Base-by-base conservation (phyloP, 2,329 filamentous ascomycete species). In the Cytospora mali region DNA sequence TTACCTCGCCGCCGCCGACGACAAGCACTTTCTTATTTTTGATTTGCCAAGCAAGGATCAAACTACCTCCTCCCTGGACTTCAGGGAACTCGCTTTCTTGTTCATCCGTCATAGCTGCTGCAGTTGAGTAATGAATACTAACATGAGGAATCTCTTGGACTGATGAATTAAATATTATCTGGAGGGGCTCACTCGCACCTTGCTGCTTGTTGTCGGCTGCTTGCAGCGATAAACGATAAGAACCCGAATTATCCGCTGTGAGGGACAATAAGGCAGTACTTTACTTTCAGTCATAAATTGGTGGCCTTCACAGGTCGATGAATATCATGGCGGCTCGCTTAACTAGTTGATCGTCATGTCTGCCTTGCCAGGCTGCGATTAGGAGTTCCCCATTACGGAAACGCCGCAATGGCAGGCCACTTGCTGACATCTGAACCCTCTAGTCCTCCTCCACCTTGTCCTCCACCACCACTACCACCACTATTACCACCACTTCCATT, bases 41-140 rank as follows among this genome's bases (percentile, higher is more conserved):
- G 71, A 97, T 88, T 79, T 98, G 95, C 93, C 94, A 99, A 73
- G 95, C 95, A 58, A 99, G 81, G 67, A 99, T 95, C 68, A 99
- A 80, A 66, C 94, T 98, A 64, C 93, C 95, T 57, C 94, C 94
- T 62, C 92, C 91, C 76, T 97, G 88, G 29, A 98, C 86, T 67
- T 89, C 82, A 62, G 93, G 92, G 72, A 91, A 97, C 56, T 84
- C 74, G 56, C 75, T 57, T 18, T 60, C 39, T 25, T 49, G 48
- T 54, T 60, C 60, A 28, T 13, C 52, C 14, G 58, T 46, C 48
- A 56, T 53, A 31, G 11, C n/a, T 33, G 31, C 16, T 51, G 23
- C 49, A 16, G 23, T 21, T 21, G 29, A 16, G 33, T 35, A 35
- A 35, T 35, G 16, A 35, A 35, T 42, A 9, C 31, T 33, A 21